A percentile compares a stretch with the other conserved stretches of the same genome.
These are phyloP conservation scores for Mastigamoeba balamuthi DNA, from an alignment of 78 protist genomes.

Conservation along the genomic window DNA sequence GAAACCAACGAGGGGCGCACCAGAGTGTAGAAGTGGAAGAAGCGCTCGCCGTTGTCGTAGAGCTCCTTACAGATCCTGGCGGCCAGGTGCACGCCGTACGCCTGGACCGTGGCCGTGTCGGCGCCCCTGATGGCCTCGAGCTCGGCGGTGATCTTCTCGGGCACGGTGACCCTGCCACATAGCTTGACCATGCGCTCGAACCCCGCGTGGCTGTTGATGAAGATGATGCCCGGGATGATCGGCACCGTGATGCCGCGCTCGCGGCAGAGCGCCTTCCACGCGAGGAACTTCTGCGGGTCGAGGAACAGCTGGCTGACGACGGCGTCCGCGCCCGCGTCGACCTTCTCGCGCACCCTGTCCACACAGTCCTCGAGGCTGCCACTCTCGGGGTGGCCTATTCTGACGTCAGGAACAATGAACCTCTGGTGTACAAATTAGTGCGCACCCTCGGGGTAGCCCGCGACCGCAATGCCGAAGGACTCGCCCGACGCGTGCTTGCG, in stretches of 20 bases:
- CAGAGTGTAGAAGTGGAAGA: constrained; percentile 91
- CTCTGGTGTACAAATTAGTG: neutral
- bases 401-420: neutral
- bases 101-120: constrained; percentile 57
- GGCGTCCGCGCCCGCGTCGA: constrained; percentile 92
- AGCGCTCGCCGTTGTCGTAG: constrained; percentile 46
- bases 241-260: constrained; percentile 81
- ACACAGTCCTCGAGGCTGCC: constrained; percentile 40
- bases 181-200: constrained; percentile 70
- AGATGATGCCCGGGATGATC: constrained; percentile 95
- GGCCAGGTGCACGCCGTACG: constrained; percentile 62
- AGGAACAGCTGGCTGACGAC: constrained; percentile 91
- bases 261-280: constrained; percentile 50
- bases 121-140: constrained; percentile 57
- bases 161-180: constrained; percentile 47
- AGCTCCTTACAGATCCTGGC: constrained; percentile 52
- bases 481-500: constrained; percentile 78
- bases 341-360: constrained; percentile 62
- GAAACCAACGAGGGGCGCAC: too few relatives aligned
- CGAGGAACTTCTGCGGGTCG: constrained; percentile 57
- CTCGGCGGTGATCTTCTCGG: constrained; percentile 23
- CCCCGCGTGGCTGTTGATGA: constrained; percentile 77
- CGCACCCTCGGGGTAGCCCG: constrained; percentile 20
- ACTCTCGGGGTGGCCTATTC: constrained; percentile 80
- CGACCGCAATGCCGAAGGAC: constrained; percentile 79